Evolutionary conservation across 495 filamentous ascomycete genomes (phyloP).

Genomic region (Paragyromitra xinjiangensis): DNA sequence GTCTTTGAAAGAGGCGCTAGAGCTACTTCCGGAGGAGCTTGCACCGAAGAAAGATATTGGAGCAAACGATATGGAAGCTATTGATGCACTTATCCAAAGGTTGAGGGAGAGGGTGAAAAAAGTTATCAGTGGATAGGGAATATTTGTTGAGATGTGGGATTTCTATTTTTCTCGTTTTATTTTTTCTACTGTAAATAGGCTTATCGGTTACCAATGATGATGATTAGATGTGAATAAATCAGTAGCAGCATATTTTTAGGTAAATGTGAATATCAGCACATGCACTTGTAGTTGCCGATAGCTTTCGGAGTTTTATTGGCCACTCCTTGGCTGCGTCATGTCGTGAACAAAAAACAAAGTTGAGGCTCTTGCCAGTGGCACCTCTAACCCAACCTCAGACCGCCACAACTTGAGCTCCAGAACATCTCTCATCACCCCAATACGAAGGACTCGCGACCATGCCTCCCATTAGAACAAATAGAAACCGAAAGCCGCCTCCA

Average conservation of each 20-base stretch:
- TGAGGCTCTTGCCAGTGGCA: conserved; percentile 45
- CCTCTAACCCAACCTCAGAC: conserved; percentile 40
- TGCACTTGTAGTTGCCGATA: neutral
- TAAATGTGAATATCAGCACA: neutral
- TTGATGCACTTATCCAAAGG: conserved; percentile 64
- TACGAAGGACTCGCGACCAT: conserved; percentile 63
- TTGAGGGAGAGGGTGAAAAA: conserved; percentile 49
- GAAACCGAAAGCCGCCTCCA: conserved; percentile 87
- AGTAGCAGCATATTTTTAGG: conserved; percentile 5
- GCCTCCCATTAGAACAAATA: conserved; percentile 80
- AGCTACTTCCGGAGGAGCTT: conserved; percentile 71
- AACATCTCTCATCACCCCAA: conserved; percentile 33
- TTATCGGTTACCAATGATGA: neutral
- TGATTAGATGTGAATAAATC: conserved; percentile 5
- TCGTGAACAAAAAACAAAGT: conserved; percentile 34
- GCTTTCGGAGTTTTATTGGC: neutral
- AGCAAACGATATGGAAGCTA: conserved; percentile 78
- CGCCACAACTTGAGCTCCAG: conserved; percentile 30
- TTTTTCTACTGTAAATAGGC: conserved; percentile 26
- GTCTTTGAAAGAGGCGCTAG: conserved; percentile 69
- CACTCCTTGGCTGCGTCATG: conserved; percentile 30
- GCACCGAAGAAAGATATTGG: conserved; percentile 63
- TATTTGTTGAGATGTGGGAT: conserved; percentile 5
- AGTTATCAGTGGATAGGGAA: conserved; percentile 39
- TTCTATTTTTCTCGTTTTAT: conserved; percentile 18